These are phyloP conservation scores for Globisporangium lucens DNA, from an alignment of 352 stramenopile species.

Conservation along the genomic window DNA sequence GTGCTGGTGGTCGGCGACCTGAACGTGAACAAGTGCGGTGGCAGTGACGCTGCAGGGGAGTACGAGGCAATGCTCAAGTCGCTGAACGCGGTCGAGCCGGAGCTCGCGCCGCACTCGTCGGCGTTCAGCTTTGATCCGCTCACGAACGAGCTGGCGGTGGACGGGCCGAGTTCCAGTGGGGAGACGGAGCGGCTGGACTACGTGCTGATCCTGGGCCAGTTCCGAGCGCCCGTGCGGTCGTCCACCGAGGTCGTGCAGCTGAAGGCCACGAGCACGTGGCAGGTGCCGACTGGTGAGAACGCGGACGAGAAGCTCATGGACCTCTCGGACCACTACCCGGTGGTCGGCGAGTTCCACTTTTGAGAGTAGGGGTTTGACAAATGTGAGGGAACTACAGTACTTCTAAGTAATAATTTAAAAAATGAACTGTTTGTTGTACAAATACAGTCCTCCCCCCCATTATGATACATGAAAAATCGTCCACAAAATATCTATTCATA, in stretches of 20 bases:
- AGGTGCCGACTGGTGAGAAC: slow-evolving; percentile 6
- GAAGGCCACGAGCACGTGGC: slow-evolving; percentile 49
- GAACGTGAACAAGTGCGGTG: slow-evolving; percentile 49
- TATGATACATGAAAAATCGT: no score
- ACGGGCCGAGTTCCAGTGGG: slow-evolving; percentile 54
- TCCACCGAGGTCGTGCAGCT: slow-evolving; percentile 45
- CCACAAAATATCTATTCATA: no score
- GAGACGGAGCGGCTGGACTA: slow-evolving; percentile 63
- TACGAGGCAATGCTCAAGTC: slow-evolving; percentile 50
- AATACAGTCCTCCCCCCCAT: no score
- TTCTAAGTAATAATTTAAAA: neutral
- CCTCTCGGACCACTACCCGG: slow-evolving; percentile 69
- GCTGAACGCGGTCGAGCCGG: slow-evolving; percentile 34
- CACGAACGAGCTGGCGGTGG: slow-evolving; percentile 56
- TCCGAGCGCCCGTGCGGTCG: slow-evolving; percentile 28
- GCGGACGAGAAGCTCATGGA: slow-evolving; percentile 41
- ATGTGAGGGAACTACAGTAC: neutral
- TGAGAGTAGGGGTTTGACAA: slow-evolving; percentile 13
- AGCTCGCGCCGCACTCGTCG: slow-evolving; percentile 27
- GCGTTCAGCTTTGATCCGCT: slow-evolving; percentile 62
- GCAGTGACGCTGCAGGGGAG: slow-evolving; percentile 17
- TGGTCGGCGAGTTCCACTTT: slow-evolving; percentile 56
- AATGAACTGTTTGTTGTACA: neutral
- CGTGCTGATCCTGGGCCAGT: slow-evolving; percentile 35
- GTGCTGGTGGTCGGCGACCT: slow-evolving; percentile 60